Percentiles rank a stretch among this genome's conserved stretches.
These are phyloP conservation scores for Acidiella bohemica DNA, from an alignment of 495 filamentous ascomycete genomes.

Conservation along the genomic window DNA sequence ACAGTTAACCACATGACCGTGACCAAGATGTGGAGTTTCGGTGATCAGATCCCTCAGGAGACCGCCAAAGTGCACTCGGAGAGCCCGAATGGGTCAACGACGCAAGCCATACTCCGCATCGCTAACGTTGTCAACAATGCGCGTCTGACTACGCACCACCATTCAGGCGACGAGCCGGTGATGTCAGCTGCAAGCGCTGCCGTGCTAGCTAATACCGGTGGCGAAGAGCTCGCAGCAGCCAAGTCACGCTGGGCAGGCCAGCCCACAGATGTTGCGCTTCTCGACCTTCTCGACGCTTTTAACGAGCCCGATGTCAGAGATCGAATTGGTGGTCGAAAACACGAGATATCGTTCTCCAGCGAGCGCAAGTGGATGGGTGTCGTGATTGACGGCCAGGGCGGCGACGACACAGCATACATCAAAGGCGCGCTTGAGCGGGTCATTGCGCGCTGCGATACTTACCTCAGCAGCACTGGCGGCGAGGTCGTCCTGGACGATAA, in stretches of 20 bases:
- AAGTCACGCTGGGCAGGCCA: constrained; percentile 92
- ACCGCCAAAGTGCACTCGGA: constrained; percentile 60
- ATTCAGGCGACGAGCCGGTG: constrained; percentile 30
- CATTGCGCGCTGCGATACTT: constrained; percentile 75
- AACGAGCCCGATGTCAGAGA: constrained; percentile 84
- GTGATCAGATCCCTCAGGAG: constrained; percentile 56
- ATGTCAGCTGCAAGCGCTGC: constrained; percentile 57
- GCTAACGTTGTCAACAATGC: constrained; percentile 97
- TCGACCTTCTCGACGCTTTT: constrained; percentile 81
- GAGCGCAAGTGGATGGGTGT: constrained; percentile 99
- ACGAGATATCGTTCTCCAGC: constrained; percentile 89
- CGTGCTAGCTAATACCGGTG: constrained; percentile 55
- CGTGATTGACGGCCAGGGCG: constrained; percentile 43
- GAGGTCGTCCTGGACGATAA: constrained; percentile 76
- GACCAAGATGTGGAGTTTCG: constrained; percentile 86
- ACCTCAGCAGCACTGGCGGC: constrained; percentile 71
- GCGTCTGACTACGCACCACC: constrained; percentile 47
- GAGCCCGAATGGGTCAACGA: constrained; percentile 36
- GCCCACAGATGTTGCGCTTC: constrained; percentile 88
- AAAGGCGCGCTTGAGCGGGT: constrained; percentile 90
- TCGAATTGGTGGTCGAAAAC: constrained; percentile 58
- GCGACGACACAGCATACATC: constrained; percentile 65
- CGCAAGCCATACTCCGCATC: constrained; percentile 66
- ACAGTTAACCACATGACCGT: constrained; percentile 98
- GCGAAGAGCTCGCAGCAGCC: constrained; percentile 39